Evolutionary conservation across 257 asterid genomes (phyloP).

Genomic region (Ajuga chamaepitys): DNA sequence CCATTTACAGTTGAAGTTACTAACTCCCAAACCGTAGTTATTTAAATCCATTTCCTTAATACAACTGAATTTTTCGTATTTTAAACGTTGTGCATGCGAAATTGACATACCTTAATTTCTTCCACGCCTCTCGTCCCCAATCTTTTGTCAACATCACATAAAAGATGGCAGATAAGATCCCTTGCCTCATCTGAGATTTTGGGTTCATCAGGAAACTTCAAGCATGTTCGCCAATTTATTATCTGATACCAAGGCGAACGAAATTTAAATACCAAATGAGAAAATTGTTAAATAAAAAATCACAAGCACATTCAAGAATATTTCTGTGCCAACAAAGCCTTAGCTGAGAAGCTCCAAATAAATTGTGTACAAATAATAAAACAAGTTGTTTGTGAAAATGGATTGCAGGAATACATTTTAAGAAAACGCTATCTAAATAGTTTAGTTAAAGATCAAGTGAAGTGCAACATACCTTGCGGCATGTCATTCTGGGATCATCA

Average conservation of each 20-base stretch:
- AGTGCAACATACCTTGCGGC: conserved; percentile 74
- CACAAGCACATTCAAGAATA: not conserved
- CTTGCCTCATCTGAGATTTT: conserved; percentile 77
- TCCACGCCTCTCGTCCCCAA: conserved; percentile 91
- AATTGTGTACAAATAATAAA: not conserved
- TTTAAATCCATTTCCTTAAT: not conserved
- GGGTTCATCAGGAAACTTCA: conserved; percentile 93
- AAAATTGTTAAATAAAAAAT: not conserved
- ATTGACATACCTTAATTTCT: conserved; percentile 70
- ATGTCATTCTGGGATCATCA: conserved; percentile 94
- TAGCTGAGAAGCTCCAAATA: not conserved
- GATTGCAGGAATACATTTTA: not conserved
- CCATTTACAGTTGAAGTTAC: not conserved
- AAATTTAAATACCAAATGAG: not conserved
- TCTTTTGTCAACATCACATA: conserved; percentile 89
- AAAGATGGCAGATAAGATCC: conserved; percentile 77
- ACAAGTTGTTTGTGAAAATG: not conserved
- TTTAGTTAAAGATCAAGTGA: not conserved
- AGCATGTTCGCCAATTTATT: conserved; percentile 82
- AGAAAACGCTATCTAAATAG: no score
- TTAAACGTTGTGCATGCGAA: not conserved
- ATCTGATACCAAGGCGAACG: conserved; percentile 42
- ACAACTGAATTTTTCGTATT: not conserved
- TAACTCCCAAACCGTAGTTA: not conserved
- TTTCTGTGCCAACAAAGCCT: not conserved